Base-by-base conservation (phyloP, 2,329 filamentous ascomycete genomes). In the Fusarium tjaetaba region DNA sequence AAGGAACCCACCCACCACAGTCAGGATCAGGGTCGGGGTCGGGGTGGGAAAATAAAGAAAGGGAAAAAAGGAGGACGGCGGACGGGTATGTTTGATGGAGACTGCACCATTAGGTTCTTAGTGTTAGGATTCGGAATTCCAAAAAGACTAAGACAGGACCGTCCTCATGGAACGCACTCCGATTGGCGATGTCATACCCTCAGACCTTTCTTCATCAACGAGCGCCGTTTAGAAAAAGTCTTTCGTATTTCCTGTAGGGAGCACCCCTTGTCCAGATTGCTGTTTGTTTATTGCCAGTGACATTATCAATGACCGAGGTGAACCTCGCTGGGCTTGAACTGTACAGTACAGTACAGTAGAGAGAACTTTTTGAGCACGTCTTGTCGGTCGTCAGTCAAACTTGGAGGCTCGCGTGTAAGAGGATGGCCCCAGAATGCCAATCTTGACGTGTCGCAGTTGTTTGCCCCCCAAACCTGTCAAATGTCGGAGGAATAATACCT, bases 141-240 rank as follows among this genome's bases (percentile, higher is more conserved):
- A 61, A 60, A 61, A 63, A 58, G 63, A 64, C 74, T 73, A 69
- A 70, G 71, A 73, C 67, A 69, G 71, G 73, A 77, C 75, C 75
- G 71, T 65, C 62, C 75, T 67, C 71, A 28, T 77, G 75, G 75
- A 77, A 77, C 73, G 61, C 43, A 66, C 75, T 77, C 75, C 75
- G 75, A 77, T 77, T 77, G 75, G 75, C 45, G 26, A 62, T 48
- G 11, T 43, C 28, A 43, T 58, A 34, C 66, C 38, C 70, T 75
- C 72, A 68, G 61, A 71, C 71, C 67, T 46, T 73, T 65, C 56
- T 73, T 68, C 63, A 70, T 61, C 52, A 56, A 61, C 26, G 56
- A 59, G 55, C 36, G 36, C 53, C 57, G 70, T 73, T 71, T 34
- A 41, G 32, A 58, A 58, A 71, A 56, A 41, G 58, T 36, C 59